These are phyloP conservation scores for Peniophora sp. DNA, from an alignment of 1,284 basidiomycete species.

Conservation along the genomic window DNA sequence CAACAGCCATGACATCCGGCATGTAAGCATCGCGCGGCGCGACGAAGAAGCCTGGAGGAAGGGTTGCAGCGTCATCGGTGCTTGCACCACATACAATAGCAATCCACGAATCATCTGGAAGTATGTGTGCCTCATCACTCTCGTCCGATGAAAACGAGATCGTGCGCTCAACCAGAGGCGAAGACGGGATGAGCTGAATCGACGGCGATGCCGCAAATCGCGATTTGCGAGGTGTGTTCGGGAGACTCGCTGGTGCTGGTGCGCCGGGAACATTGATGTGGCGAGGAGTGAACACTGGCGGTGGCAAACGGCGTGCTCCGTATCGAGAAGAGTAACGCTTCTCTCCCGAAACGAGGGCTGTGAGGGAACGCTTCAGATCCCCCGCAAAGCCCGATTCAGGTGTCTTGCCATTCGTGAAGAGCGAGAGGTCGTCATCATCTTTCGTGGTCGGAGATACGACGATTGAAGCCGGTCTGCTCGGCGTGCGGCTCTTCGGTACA, in stretches of 20 bases:
- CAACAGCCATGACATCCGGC: slow-evolving; percentile 68
- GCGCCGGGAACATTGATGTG: slow-evolving; percentile 34
- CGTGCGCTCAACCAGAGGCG: slow-evolving; percentile 9
- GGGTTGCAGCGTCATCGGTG: slow-evolving; percentile 22
- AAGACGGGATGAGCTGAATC: slow-evolving; percentile 1
- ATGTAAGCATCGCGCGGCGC: slow-evolving; percentile 72
- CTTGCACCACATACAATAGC: neutral
- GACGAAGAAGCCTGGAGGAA: slow-evolving; percentile 68
- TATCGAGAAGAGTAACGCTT: neutral
- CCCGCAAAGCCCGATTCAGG: slow-evolving; percentile 1
- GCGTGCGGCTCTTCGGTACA: slow-evolving; percentile 37
- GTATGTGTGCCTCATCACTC: slow-evolving; percentile 56
- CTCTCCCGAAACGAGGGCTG: neutral
- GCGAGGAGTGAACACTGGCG: slow-evolving; percentile 18
- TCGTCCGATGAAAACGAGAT: slow-evolving; percentile 15
- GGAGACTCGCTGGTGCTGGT: slow-evolving; percentile 21
- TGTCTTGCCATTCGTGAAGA: neutral
- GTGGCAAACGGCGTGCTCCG: slow-evolving; percentile 1
- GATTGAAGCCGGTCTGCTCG: slow-evolving; percentile 19
- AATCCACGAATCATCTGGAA: neutral
- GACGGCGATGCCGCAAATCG: slow-evolving; percentile 21
- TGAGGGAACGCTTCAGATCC: slow-evolving; percentile 6
- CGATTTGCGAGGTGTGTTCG: slow-evolving; percentile 9
- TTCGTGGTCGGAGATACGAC: neutral
- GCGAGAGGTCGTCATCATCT: neutral